Conservation (phyloP, 2,329 filamentous ascomycete species). For the Sarocladium kiliense region DNA sequence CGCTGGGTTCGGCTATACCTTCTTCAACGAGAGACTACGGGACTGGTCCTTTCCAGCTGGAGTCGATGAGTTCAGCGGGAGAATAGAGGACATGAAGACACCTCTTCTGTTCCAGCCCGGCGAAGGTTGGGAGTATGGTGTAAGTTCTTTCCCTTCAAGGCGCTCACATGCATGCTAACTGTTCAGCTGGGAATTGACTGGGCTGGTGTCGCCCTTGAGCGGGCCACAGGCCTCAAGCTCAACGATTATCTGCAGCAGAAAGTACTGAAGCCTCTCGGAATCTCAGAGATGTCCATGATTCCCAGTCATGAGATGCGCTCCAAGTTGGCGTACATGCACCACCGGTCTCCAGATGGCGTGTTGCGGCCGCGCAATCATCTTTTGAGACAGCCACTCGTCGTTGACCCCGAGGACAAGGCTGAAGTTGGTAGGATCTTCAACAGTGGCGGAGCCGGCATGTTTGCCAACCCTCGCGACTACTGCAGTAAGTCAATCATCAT, state of each 20-base stretch:
- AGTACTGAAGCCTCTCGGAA: constrained; percentile 41
- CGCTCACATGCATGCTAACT: not conserved
- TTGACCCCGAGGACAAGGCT: constrained; percentile 35
- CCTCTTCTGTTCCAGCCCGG: constrained; percentile 61
- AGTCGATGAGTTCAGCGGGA: constrained; percentile 52
- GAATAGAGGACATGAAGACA: constrained; percentile 42
- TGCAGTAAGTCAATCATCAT: constrained; percentile 48
- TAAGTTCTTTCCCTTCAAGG: constrained; percentile 25
- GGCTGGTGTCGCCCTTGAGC: constrained; percentile 45
- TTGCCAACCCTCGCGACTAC: constrained; percentile 56
- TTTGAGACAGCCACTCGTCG: constrained; percentile 37
- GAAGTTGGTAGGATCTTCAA: constrained; percentile 38
- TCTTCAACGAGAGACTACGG: constrained; percentile 44
- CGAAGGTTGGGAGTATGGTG: constrained; percentile 55
- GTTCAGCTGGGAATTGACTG: constrained; percentile 45
- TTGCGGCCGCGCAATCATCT: constrained; percentile 43
- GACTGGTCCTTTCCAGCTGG: constrained; percentile 44
- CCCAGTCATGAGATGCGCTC: constrained; percentile 48
- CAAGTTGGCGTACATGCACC: constrained; percentile 53
- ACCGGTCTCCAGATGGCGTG: constrained; percentile 38
- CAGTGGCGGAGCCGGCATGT: constrained; percentile 58
- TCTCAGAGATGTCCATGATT: constrained; percentile 51
- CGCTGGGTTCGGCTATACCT: constrained; percentile 53
- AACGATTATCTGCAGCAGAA: constrained; percentile 44
- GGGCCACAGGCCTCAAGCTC: constrained; percentile 35